phyloP scores from a whole-genome alignment of 306 rosid species.

The Chamaecrista fasciculata region DNA sequence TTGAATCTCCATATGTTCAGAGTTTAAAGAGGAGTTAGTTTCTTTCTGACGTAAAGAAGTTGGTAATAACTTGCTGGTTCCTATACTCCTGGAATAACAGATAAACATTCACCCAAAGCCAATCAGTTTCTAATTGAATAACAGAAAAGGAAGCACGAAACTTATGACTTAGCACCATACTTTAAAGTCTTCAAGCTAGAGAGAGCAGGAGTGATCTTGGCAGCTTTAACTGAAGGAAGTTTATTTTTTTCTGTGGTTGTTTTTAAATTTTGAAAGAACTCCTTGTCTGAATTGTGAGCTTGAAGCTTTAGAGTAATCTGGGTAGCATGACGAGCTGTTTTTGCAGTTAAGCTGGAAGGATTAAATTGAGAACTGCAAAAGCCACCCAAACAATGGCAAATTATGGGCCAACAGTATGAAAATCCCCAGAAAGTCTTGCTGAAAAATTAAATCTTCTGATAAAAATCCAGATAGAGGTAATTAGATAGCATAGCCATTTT shows the following conservation, averaged over 20 bases:
- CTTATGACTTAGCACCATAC: constrained; percentile 34
- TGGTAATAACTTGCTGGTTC: constrained; percentile 35
- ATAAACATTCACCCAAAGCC: constrained; percentile 26
- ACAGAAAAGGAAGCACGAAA: constrained; percentile 11
- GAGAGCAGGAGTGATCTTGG: constrained; percentile 45
- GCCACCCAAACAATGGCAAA: constrained; percentile 15
- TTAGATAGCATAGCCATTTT: background rate
- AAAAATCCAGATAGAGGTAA: background rate
- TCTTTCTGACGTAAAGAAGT: constrained; percentile 42
- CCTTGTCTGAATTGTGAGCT: constrained; percentile 35
- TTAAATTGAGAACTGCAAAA: constrained; percentile 51
- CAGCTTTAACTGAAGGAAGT: constrained; percentile 40
- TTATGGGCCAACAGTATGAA: constrained; percentile 15
- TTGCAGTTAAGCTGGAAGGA: constrained; percentile 44
- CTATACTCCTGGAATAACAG: constrained; percentile 40
- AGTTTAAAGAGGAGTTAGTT: constrained; percentile 24
- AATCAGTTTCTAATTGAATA: constrained; percentile 5
- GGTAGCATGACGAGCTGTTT: constrained; percentile 31
- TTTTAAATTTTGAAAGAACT: constrained; percentile 41
- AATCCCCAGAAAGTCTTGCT: constrained; percentile 14
- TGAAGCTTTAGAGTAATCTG: constrained; percentile 41
- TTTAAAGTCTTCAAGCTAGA: constrained; percentile 47
- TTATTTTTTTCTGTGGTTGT: constrained; percentile 45
- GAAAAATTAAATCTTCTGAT: constrained; percentile 14
- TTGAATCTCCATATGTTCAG: constrained; percentile 39